phyloP scores from a whole-genome alignment of 2,329 filamentous ascomycete genomes.

The Neopestalotiopsis clavispora region DNA sequence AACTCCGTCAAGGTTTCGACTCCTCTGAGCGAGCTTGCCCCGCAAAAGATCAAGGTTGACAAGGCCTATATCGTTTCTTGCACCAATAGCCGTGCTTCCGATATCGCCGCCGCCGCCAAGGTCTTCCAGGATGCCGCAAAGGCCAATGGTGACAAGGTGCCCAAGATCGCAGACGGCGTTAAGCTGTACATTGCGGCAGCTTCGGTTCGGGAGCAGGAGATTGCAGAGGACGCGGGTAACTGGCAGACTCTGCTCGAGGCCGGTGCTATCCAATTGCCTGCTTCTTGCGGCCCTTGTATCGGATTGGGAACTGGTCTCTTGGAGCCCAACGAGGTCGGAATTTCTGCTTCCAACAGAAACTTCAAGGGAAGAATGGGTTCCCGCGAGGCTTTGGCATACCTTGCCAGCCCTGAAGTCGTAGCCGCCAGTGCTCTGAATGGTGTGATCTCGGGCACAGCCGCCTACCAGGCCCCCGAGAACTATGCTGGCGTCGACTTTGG shows the following conservation, averaged over 20 bases:
- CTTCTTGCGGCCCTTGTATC: constrained; percentile 85
- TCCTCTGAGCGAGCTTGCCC: constrained; percentile 74
- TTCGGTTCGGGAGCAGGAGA: constrained; percentile 75
- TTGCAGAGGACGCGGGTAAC: constrained; percentile 79
- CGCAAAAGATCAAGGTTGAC: constrained; percentile 76
- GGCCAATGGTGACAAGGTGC: constrained; percentile 59
- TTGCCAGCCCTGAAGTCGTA: constrained; percentile 88
- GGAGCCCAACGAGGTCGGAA: constrained; percentile 84
- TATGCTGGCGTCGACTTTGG: constrained; percentile 71
- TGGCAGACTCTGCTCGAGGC: constrained; percentile 85
- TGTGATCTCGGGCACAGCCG: constrained; percentile 75
- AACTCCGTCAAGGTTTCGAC: constrained; percentile 91
- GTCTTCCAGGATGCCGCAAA: constrained; percentile 80
- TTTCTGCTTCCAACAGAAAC: constrained; percentile 84
- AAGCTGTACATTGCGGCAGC: constrained; percentile 91
- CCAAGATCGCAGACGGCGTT: constrained; percentile 77
- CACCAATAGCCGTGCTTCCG: constrained; percentile 83
- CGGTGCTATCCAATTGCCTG: constrained; percentile 73
- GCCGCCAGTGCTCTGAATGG: constrained; percentile 83
- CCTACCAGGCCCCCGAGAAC: constrained; percentile 74
- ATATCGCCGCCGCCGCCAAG: constrained; percentile 79
- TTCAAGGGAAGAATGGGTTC: constrained; percentile 92
- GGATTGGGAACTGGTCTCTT: constrained; percentile 79
- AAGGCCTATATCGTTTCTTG: constrained; percentile 90
- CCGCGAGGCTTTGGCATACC: constrained; percentile 79